Conservation (phyloP, 148 eudicot genomes). For the Nepenthes gracilis region DNA sequence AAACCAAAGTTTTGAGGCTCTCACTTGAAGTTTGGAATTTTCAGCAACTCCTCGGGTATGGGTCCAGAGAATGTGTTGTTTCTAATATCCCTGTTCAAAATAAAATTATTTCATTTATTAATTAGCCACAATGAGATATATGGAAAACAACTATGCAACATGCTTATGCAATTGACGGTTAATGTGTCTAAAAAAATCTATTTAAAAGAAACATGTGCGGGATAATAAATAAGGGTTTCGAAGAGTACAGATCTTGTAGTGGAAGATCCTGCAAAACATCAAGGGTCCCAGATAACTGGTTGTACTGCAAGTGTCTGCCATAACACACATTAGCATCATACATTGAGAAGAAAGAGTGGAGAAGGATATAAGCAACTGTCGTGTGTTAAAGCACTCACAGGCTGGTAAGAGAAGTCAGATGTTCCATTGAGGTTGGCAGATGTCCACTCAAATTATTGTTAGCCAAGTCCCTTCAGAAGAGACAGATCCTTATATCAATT, state of each 20-base stretch:
- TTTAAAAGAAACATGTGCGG: neutral
- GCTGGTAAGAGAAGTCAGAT: slow-evolving; percentile 40
- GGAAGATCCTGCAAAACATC: slow-evolving; percentile 65
- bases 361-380: neutral
- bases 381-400: slow-evolving; percentile 29
- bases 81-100: slow-evolving; percentile 36
- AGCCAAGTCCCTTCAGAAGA: slow-evolving; percentile 43
- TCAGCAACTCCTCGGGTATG: slow-evolving; percentile 42
- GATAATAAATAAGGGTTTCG: slow-evolving; percentile 11
- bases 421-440: slow-evolving; percentile 41
- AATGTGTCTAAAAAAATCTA: neutral
- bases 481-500: slow-evolving; percentile 3
- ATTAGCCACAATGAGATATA: neutral
- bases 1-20: slow-evolving; percentile 4
- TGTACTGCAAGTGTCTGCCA: slow-evolving; percentile 61
- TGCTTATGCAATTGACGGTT: too few relatives aligned
- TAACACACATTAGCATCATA: slow-evolving; percentile 12
- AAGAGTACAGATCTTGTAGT: slow-evolving; percentile 42
- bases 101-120: neutral
- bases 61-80: slow-evolving; percentile 53
- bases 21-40: slow-evolving; percentile 49
- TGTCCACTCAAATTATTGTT: slow-evolving; percentile 44
- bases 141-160: neutral
- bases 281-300: slow-evolving; percentile 59
- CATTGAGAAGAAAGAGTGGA: neutral